A percentile compares a stretch with the other conserved stretches of the same genome.
Conservation (phyloP, 2,329 filamentous ascomycete genomes). For the Acarospora socialis region DNA sequence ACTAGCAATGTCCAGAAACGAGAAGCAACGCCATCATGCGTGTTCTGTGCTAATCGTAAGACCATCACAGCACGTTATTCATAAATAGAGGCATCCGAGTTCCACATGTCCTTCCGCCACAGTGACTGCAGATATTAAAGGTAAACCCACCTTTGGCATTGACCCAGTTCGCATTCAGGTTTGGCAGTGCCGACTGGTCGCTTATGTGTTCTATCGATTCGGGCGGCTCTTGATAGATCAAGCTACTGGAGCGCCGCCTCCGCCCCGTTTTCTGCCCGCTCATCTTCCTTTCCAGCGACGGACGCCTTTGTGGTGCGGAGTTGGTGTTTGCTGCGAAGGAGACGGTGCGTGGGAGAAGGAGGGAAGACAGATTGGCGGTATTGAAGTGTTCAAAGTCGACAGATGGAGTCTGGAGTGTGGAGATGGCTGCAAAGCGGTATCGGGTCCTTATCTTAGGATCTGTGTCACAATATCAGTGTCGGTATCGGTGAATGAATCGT, state of each 20-base stretch:
- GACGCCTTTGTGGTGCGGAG: slow-evolving; percentile 42
- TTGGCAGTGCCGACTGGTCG: slow-evolving; percentile 87
- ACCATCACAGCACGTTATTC: too few species aligned
- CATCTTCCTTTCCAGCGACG: slow-evolving; percentile 46
- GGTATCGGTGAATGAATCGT: background rate
- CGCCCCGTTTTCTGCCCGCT: slow-evolving; percentile 53
- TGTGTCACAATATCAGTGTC: background rate
- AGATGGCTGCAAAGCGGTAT: background rate
- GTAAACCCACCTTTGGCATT: slow-evolving; percentile 79
- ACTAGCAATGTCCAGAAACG: too few species aligned
- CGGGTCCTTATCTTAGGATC: background rate
- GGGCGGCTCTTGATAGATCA: slow-evolving; percentile 93
- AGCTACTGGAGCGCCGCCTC: slow-evolving; percentile 89
- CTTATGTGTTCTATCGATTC: slow-evolving; percentile 97
- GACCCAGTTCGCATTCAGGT: slow-evolving; percentile 96
- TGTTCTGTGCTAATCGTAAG: too few species aligned
- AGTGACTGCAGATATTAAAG: too few species aligned
- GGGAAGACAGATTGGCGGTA: slow-evolving; percentile 94
- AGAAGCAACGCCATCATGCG: too few species aligned
- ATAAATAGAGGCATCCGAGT: too few species aligned
- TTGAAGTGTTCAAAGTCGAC: slow-evolving; percentile 27
- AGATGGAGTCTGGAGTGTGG: background rate
- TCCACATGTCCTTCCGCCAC: too few species aligned
- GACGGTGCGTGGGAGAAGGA: slow-evolving; percentile 77
- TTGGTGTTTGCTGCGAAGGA: slow-evolving; percentile 78